Percentiles rank a stretch among this genome's conserved stretches.
Evolutionary conservation across 2,329 filamentous ascomycete species (phyloP).

Genomic region (Alternaria gaisen): DNA sequence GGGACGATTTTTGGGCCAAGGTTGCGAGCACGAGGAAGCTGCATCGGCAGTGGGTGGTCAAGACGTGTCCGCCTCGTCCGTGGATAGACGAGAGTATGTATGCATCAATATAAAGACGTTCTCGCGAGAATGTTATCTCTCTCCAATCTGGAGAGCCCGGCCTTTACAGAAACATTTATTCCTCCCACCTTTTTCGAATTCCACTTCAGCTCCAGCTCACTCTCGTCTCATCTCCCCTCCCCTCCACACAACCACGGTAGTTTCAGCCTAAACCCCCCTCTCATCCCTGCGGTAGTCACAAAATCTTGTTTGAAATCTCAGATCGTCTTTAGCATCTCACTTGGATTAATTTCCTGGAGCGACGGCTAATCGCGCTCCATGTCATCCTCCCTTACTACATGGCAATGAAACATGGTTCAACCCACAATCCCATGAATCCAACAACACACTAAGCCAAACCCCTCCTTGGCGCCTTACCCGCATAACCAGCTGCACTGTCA

Average conservation of each 20-base stretch:
- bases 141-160: no score
- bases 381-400: background rate
- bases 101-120: background rate
- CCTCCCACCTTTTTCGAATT: no score
- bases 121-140: no score
- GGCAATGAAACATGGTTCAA: background rate
- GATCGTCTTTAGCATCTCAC: background rate
- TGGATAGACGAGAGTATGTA: constrained; percentile 8
- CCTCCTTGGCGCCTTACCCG: background rate
- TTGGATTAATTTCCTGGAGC: background rate
- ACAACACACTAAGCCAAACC: background rate
- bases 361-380: background rate
- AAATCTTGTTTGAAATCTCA: no score
- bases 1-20: constrained; percentile 50
- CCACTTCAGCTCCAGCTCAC: no score
- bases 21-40: background rate
- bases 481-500: background rate
- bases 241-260: background rate
- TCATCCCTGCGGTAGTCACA: no score
- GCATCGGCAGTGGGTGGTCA: background rate
- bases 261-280: no score
- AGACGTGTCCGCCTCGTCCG: background rate
- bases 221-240: background rate
- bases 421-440: no score
- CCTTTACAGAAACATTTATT: no score